Base-by-base conservation (phyloP, 257 asterid genomes). In the Salvia rosmarinus region DNA sequence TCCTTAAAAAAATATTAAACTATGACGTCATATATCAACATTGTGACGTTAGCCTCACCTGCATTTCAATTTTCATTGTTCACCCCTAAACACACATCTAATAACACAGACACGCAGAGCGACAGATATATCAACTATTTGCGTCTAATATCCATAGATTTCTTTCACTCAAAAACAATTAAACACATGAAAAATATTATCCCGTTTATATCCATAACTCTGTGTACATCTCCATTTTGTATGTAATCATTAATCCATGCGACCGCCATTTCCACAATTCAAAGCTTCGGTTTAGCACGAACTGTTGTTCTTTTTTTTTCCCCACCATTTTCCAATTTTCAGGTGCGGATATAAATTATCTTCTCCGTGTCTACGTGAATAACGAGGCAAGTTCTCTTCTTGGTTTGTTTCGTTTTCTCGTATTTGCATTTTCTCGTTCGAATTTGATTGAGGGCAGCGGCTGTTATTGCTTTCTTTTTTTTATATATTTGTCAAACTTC, bases 201-300 rank as follows among this genome's bases (percentile, higher is more conserved):
- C 75, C 75, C 73, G 43, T 69, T 78, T 74, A 2, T 19, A 39
- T 25, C 65, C 65, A 21, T 35, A 32, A 37, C 73, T 75, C 44
- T 32, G 66, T 59, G 64, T 37, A 20, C 34, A 21, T 40, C 52
- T 58, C 37, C 37, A 5, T 57, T 32, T 37, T 49, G 25, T 52
- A 32, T 46, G 57, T 63, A 54, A 12, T 34, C 49, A 39, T 50
- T 74, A 16, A 76, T 64, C 72, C 55, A 64, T 76, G 39, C 80
- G 80, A 73, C 78, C 80, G 80, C 84, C 84, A 79, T 79, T 79
- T 79, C 72, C 74, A 51, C 28, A 74, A 68, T 76, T 76, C 68
- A 70, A 77, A 79, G 83, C 86, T 79, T 70, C 66, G 49, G 44
- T 73, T 12, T 14, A 77, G 72, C 73, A 42, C 59, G 44, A 49